Evolutionary conservation across 2,329 filamentous ascomycete genomes (phyloP), one percentile per base, ranked within the genome.

Genomic region (Cladophialophora exuberans): DNA sequence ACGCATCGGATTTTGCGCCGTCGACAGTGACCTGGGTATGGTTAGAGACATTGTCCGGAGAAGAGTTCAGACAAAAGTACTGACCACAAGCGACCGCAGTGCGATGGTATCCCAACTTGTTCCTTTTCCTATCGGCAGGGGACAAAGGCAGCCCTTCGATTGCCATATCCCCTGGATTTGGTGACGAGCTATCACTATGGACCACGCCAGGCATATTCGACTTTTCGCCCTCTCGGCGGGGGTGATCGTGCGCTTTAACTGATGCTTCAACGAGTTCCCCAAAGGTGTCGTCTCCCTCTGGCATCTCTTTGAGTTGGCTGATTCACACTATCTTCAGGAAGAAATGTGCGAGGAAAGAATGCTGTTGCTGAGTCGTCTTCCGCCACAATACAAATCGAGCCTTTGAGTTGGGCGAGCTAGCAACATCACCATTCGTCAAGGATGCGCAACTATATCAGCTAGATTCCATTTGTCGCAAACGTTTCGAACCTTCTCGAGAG

Each of bases 41-140:
- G 42, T 55, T 41, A 57, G 54, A 52, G 49, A 61, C 52, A 35
- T 61, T 22, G 36, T 15, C 3, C 20, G 22, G 22, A 35, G 17
- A 17, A 26, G 10, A 31, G 17, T 10, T 43, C 25, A 28, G 28
- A 11, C n/a, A 39, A 30, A 52, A 57, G 36, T 54, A 85, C 92
- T 83, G 82, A 97, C 93, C 88, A 77, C 93, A 97, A 64, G 93
- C 94, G 65, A 97, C 90, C 39, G 92, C 95, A 30, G 91, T 96
- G 67, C 93, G 85, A 76, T 97, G 93, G 70, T 97, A 97, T 33
- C 93, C 93, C 58, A 97, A 80, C 74, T 96, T 97, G 72, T 96
- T 97, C 68, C 92, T 85, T 68, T 85, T 83, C 70, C 88, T 88
- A 64, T 88, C 83, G 30, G 82, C 79, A 60, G 79, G 66, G 31